Base-by-base conservation (phyloP, 2,329 filamentous ascomycete genomes). In the Fonsecaea erecta region DNA sequence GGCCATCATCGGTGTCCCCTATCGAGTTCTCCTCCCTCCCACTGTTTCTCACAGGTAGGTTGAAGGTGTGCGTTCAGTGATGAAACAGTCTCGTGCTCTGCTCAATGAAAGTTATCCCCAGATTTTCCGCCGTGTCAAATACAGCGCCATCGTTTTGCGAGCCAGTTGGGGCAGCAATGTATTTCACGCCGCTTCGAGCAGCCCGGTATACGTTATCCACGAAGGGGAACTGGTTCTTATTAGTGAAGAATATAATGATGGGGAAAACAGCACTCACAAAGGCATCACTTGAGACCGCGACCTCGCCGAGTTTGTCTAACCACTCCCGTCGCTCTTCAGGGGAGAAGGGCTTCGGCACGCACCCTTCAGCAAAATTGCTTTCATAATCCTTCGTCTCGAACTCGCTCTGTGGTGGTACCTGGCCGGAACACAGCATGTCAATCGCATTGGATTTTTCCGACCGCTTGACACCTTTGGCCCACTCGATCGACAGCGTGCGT, bases 401-500 rank as follows among this genome's bases (percentile, higher is more conserved):
- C 2, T 93, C 93, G 21, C 85, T 86, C 78, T 90, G 90, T 62
- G 94, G 93, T 1, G 70, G 68, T 28, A 97, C 87, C 79, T 96
- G 86, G 59, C 94, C 94, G 68, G 91, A 95, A 78, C 95, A 95
- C 70, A 98, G 88, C 75, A 98, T 84, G 77, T 98, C 95, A 75
- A 98, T 97, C 70, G 93, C 94, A 78, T 99, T 99, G 83, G 91
- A 96, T 87, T 98, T 99, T 79, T 97, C 94, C 53, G 95, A 86
- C 64, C 95, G 88, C 88, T 98, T 98, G 76, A 91, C 92, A 74
- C 95, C 94, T 83, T 95, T 94, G 86, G 97, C 97, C 92, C 93
- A 99, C 83, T 94, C 91, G 77, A 99, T 90, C 75, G 83, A 85
- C 56, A 98, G 85, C 12, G 95, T 91, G 60, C 92, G 90, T 72